These are phyloP conservation scores for Rhodotorula diobovata DNA, from an alignment of 768 basidiomycete species.

Conservation along the genomic window DNA sequence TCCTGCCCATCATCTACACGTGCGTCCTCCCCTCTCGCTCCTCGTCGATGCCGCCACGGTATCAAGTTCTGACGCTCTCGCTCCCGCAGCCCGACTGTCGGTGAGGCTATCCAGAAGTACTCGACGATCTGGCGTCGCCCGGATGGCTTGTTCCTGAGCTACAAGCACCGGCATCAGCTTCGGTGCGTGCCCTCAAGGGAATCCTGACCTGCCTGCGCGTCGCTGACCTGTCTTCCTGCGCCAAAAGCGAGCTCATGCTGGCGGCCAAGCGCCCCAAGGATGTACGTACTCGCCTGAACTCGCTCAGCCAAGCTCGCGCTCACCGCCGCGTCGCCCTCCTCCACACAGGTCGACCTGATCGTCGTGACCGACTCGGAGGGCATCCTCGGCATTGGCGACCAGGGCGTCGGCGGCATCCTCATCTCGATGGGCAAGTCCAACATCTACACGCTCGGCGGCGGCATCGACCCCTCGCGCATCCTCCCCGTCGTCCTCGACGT, in stretches of 20 bases:
- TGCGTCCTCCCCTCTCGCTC: neutral
- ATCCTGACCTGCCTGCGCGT: neutral
- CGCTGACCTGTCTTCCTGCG: neutral
- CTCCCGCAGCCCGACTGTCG: neutral
- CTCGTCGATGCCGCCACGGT: too few species aligned
- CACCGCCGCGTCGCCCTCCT: neutral
- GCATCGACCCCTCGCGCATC: conserved; percentile 39
- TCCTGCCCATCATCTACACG: conserved; percentile 61
- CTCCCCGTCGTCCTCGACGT: conserved; percentile 57
- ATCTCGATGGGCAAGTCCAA: conserved; percentile 38
- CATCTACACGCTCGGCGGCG: conserved; percentile 50
- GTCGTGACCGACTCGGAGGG: conserved; percentile 81
- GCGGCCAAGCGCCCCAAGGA: conserved; percentile 30
- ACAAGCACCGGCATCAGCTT: conserved; percentile 58
- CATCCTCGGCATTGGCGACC: conserved; percentile 72
- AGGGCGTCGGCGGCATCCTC: conserved; percentile 59
- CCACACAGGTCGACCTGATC: conserved; percentile 60
- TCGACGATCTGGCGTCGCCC: conserved; percentile 73
- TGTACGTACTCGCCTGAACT: neutral
- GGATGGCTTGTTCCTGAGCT: conserved; percentile 68
- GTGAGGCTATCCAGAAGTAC: conserved; percentile 56
- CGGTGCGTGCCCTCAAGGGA: conserved; percentile 49
- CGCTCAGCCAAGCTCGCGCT: too few species aligned
- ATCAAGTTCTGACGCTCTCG: conserved; percentile 4
- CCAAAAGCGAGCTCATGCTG: conserved; percentile 13